phyloP scores from a whole-genome alignment of 257 asterid species.

The Schizonepeta tenuifolia region DNA sequence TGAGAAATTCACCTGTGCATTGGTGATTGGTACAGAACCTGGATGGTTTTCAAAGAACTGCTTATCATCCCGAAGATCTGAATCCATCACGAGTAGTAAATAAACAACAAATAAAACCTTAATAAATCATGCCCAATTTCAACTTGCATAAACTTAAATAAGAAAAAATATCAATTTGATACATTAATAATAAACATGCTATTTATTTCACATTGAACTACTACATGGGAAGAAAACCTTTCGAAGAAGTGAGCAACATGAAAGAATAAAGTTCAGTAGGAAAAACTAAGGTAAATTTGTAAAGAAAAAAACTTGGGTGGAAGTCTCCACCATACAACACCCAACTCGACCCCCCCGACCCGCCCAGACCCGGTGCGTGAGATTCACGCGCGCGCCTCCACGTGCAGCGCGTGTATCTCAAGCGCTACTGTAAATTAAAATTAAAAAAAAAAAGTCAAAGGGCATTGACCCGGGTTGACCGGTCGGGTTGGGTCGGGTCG shows the following conservation, averaged over 20 bases:
- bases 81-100: conserved; percentile 29
- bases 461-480: too few species aligned
- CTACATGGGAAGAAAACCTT: neutral
- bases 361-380: too few species aligned
- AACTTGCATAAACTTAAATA: conserved; percentile 14
- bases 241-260: neutral
- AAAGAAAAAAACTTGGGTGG: too few species aligned
- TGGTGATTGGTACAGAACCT: conserved; percentile 87
- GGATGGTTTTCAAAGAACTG: conserved; percentile 89
- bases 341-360: too few species aligned
- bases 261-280: conserved; percentile 7
- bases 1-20: conserved; percentile 90
- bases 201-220: neutral
- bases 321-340: too few species aligned
- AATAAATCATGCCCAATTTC: conserved; percentile 1
- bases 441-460: too few species aligned
- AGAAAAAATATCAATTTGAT: conserved; percentile 2
- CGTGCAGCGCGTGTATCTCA: too few species aligned
- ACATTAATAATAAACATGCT: neutral
- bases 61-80: conserved; percentile 99
- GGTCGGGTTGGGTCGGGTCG: too few species aligned
- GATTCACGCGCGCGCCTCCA: too few species aligned
- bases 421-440: too few species aligned
- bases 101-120: conserved; percentile 26
- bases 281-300: conserved; percentile 5